Percentiles rank a stretch among this genome's conserved stretches.
Conservation (phyloP, 2,329 filamentous ascomycete species). For the Nothopassalora personata region DNA sequence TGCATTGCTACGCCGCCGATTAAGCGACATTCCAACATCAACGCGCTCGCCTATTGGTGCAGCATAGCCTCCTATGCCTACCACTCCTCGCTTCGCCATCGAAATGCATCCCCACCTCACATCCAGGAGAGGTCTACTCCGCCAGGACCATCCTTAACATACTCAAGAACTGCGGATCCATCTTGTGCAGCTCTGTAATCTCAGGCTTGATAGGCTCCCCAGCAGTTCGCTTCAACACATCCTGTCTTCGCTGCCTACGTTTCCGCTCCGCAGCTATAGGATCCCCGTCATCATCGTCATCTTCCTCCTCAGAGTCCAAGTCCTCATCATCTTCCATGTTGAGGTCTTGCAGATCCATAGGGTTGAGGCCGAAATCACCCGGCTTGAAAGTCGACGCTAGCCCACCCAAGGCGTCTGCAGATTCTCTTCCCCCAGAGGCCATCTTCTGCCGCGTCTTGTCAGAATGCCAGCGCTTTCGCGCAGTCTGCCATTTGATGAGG, state of each 20-base stretch:
- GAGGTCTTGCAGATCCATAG: constrained; percentile 68
- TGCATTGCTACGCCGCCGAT: background rate
- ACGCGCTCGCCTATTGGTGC: background rate
- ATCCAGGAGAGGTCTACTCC: constrained; percentile 8
- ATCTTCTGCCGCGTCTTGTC: constrained; percentile 99
- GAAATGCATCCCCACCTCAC: background rate
- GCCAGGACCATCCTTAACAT: constrained; percentile 36
- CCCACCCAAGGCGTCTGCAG: constrained; percentile 49
- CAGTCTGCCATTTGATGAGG: constrained; percentile 89
- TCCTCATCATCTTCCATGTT: constrained; percentile 74
- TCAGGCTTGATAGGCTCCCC: constrained; percentile 36
- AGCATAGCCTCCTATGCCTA: background rate
- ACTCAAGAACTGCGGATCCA: constrained; percentile 32
- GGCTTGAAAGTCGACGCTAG: constrained; percentile 59
- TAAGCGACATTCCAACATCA: constrained; percentile 2
- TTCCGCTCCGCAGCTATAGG: constrained; percentile 83
- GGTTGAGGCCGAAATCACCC: constrained; percentile 75
- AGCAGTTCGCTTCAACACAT: constrained; percentile 54
- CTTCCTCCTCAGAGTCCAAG: constrained; percentile 64
- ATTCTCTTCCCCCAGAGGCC: constrained; percentile 67
- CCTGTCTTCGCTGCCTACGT: constrained; percentile 69
- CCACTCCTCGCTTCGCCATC: background rate
- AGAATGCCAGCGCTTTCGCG: constrained; percentile 94
- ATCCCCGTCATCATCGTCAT: constrained; percentile 65
- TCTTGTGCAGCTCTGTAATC: constrained; percentile 31